These are phyloP conservation scores for Mrakia blollopis DNA, from an alignment of 768 basidiomycete species.

Conservation along the genomic window DNA sequence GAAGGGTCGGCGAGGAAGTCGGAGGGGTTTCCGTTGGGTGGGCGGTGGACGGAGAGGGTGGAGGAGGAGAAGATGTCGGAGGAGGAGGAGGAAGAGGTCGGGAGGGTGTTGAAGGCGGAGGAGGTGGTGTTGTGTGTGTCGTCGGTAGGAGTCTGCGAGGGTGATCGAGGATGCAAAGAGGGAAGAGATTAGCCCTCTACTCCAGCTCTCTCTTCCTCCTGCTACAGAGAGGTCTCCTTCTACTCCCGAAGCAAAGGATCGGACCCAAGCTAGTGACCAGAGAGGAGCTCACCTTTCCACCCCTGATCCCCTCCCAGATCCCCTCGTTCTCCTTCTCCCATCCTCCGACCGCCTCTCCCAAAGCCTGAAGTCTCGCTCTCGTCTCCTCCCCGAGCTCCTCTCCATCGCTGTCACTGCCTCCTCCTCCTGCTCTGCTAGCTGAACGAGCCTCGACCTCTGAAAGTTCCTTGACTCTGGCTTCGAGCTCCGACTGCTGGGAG, in stretches of 20 bases:
- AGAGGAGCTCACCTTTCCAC: conserved; percentile 34
- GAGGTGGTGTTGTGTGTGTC: conserved; percentile 32
- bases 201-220: background rate
- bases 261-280: conserved; percentile 31
- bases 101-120: background rate
- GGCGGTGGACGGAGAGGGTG: background rate
- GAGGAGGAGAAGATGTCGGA: conserved; percentile 20
- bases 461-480: conserved; percentile 76
- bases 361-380: conserved; percentile 37
- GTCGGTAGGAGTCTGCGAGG: conserved; percentile 34
- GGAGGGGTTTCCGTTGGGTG: background rate
- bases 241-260: background rate
- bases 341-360: conserved; percentile 39
- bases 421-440: background rate
- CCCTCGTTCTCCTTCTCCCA: conserved; percentile 44
- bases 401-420: conserved; percentile 38
- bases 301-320: conserved; percentile 38
- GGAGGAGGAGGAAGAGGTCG: conserved; percentile 1
- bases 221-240: too few species aligned
- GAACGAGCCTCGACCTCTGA: conserved; percentile 50
- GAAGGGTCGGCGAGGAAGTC: conserved; percentile 25
- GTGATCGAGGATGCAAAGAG: conserved; percentile 34
- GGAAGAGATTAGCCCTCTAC: background rate
- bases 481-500: conserved; percentile 86
- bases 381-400: conserved; percentile 35